phyloP scores from a whole-genome alignment of 108 stramenopile genomes.

The Skeletonema costatum region DNA sequence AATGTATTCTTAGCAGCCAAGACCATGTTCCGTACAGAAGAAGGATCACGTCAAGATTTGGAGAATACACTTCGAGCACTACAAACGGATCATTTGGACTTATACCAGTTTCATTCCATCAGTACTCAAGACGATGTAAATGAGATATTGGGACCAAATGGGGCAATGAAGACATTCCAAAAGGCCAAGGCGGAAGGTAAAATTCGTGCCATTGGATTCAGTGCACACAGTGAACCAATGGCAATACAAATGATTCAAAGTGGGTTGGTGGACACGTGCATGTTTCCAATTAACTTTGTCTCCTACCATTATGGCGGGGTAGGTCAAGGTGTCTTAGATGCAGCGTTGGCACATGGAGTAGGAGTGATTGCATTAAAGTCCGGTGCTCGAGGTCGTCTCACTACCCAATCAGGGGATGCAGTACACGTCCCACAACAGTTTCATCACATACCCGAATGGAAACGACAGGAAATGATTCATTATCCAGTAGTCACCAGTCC shows the following conservation, averaged over 20 bases:
- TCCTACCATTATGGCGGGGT: conserved; percentile 43
- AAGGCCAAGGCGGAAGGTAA: conserved; percentile 20
- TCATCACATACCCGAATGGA: conserved; percentile 50
- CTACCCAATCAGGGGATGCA: conserved; percentile 16
- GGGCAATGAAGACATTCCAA: conserved; percentile 49
- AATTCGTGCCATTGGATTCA: conserved; percentile 45
- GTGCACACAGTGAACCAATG: conserved; percentile 41
- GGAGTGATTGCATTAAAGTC: conserved; percentile 45
- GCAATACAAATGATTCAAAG: conserved; percentile 41
- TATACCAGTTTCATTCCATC: conserved; percentile 52
- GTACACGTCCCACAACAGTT: conserved; percentile 28
- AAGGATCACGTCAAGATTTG: conserved; percentile 24
- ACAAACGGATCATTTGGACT: conserved; percentile 38
- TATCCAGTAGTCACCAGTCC: conserved; percentile 38
- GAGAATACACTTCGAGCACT: conserved; percentile 37
- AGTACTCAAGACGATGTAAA: conserved; percentile 39
- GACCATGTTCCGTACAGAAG: conserved; percentile 39
- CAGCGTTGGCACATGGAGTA: conserved; percentile 32
- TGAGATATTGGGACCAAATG: conserved; percentile 24
- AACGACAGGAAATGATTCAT: conserved; percentile 47
- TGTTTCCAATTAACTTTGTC: conserved; percentile 51
- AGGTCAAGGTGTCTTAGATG: conserved; percentile 36
- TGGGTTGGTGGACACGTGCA: conserved; percentile 43
- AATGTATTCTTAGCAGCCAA: conserved; percentile 45
- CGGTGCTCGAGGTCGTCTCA: conserved; percentile 39